Base-by-base conservation (phyloP, 768 basidiomycete species). In the Wakefieldia striispora region DNA sequence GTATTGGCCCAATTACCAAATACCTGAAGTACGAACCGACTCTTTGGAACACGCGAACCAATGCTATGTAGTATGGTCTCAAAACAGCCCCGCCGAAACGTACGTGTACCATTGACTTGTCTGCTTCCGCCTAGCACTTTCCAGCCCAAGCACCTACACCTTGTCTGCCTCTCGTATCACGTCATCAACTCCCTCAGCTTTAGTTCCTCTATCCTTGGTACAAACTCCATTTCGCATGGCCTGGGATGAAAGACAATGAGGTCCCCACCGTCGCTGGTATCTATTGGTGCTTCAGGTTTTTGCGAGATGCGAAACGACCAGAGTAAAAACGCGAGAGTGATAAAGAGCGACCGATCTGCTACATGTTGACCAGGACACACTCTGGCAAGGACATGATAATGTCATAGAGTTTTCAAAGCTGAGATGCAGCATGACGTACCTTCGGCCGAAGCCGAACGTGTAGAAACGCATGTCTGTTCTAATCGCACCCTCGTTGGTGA, bases 351-450 rank as follows among this genome's bases (percentile, higher is more conserved):
- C 1, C 62, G 55, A 21, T 70, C 49, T n/a, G 59, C 57, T 3
- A 57, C 75, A 60, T 82, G 74, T 53, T 79, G 77, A 0, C 83
- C 83, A 1, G 81, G 82, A 50, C 82, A 85, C 1, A 83, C 74
- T 26, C 81, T 77, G 31, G 17, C 21, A 20, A 17, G 13, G n/a
- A 23, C 27, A 7, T 12, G 29, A 29, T 29, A 14, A 17, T 11
- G 4, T 24, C 5, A 20, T 31, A 13, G 39, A 17, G 20, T 1
- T 21, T 6, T 11, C 11, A 16, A 17, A 23, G 4, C 21, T 17
- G 9, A 17, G n/a, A 12, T 20, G 17, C 14, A 14, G 43, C 27
- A 16, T 23, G 13, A 24, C 49, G 17, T 43, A 53, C 49, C 43
- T 36, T 19, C 43, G 34, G 21, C 49, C 49, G 34, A 44, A 50